Conservation (phyloP, 805 yeast genomes). For the Nakazawaea ishiwadae region DNA sequence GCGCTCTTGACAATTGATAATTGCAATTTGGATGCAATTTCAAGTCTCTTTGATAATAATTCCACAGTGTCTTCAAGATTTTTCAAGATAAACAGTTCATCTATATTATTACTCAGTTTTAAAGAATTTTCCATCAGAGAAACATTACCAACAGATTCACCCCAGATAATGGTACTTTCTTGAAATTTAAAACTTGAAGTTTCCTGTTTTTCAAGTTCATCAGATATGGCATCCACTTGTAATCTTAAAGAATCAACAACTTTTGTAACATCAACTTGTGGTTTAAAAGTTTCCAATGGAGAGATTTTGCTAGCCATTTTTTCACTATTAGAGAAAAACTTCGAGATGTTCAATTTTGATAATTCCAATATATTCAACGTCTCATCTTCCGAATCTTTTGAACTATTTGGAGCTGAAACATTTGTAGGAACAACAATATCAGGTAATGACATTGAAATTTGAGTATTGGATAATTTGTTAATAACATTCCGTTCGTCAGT, state of each 20-base stretch:
- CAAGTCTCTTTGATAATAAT: constrained; percentile 9
- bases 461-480: constrained; percentile 5
- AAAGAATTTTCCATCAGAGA: constrained; percentile 19
- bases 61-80: constrained; percentile 15
- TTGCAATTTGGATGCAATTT: constrained; percentile 12
- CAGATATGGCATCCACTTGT: constrained; percentile 23
- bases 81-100: constrained; percentile 13
- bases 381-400: neutral
- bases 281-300: neutral
- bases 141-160: constrained; percentile 23
- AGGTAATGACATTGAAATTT: neutral
- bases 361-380: neutral
- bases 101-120: constrained; percentile 13
- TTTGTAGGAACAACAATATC: constrained; percentile 2
- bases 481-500: constrained; percentile 11
- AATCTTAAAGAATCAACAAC: constrained; percentile 19
- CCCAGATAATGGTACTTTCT: constrained; percentile 20
- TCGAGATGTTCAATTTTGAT: constrained; percentile 1
- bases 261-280: constrained; percentile 14
- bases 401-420: neutral
- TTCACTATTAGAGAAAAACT: neutral
- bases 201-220: constrained; percentile 17
- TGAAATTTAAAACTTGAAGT: constrained; percentile 17
- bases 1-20: constrained; percentile 16
- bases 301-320: neutral